phyloP scores from a whole-genome alignment of 805 yeast genomes.

The Pichia manshurica region DNA sequence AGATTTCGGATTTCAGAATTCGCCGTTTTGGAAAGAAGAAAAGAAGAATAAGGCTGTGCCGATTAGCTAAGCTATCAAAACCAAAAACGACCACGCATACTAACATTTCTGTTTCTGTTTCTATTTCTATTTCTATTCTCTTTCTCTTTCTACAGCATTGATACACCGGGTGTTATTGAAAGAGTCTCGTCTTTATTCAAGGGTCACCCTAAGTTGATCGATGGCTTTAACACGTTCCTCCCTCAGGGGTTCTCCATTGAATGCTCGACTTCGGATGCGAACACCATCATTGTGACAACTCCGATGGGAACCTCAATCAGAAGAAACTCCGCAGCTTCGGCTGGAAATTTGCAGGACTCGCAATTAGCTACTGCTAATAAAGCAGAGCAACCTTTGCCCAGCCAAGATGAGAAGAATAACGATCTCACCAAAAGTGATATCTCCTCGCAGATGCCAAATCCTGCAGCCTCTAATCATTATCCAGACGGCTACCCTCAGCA shows the following conservation, averaged over 20 bases:
- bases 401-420: neutral
- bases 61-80: no score
- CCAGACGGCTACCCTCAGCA: neutral
- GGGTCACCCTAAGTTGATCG: conserved; percentile 90
- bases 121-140: no score
- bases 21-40: neutral
- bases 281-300: conserved; percentile 89
- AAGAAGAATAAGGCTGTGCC: no score
- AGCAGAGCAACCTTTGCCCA: neutral
- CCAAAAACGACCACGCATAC: no score
- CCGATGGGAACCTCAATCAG: conserved; percentile 85
- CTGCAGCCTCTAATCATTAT: neutral
- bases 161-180: conserved; percentile 97
- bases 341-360: no score
- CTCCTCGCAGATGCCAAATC: neutral
- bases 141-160: conserved; percentile 45
- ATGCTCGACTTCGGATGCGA: conserved; percentile 89
- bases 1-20: no score
- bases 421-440: conserved; percentile 1
- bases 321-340: conserved; percentile 41
- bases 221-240: conserved; percentile 94
- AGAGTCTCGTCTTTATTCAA: conserved; percentile 85
- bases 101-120: conserved; percentile 15
- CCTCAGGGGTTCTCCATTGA: conserved; percentile 96
- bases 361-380: neutral